Conservation (phyloP, 495 filamentous ascomycete genomes). For the Penicillium argentinense region DNA sequence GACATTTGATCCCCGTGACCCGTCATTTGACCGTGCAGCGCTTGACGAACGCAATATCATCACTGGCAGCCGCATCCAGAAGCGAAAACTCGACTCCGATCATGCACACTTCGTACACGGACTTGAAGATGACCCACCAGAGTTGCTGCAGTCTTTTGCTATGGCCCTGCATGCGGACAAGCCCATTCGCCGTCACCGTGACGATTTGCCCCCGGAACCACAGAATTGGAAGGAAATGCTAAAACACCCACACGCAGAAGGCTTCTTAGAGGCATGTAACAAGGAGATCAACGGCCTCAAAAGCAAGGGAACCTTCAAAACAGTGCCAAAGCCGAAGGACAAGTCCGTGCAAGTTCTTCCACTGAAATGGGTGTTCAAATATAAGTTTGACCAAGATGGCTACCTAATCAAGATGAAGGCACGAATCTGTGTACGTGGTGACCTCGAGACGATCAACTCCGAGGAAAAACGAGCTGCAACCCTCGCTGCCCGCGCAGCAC, state of each 20-base stretch:
- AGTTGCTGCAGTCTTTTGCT: too few species aligned
- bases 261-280: too few species aligned
- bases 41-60: too few species aligned
- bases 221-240: neutral
- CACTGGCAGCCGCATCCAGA: too few species aligned
- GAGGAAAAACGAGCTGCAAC: slow-evolving; percentile 12
- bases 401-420: slow-evolving; percentile 13
- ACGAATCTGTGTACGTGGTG: slow-evolving; percentile 16
- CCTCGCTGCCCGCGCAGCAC: slow-evolving; percentile 5
- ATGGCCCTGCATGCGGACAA: too few species aligned
- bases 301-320: neutral
- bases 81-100: too few species aligned
- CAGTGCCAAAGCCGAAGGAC: slow-evolving; percentile 1
- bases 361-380: slow-evolving; percentile 14
- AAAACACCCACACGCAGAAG: neutral
- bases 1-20: too few species aligned
- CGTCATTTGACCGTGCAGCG: too few species aligned
- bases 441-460: slow-evolving; percentile 2
- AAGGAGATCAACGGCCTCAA: neutral
- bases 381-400: slow-evolving; percentile 17
- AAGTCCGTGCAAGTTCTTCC: slow-evolving; percentile 7
- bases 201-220: slow-evolving; percentile 1
- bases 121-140: too few species aligned
- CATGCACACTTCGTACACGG: too few species aligned
- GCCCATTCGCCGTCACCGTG: too few species aligned